A percentile compares a stretch with the other conserved stretches of the same genome.
phyloP scores from a whole-genome alignment of 345 rosid genomes.

The Citrus reticulata region DNA sequence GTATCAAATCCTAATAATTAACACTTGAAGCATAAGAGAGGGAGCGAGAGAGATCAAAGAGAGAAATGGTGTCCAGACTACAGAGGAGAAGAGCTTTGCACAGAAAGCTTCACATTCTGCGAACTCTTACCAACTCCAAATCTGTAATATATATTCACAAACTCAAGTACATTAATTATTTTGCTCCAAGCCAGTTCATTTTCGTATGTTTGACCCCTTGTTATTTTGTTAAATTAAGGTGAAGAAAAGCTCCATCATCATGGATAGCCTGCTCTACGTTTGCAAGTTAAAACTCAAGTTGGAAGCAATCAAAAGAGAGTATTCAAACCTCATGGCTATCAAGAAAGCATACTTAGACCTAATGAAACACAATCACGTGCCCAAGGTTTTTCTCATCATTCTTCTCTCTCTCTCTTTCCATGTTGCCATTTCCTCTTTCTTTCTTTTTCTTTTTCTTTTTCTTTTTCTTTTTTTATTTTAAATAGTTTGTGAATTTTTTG shows the following conservation, averaged over 20 bases:
- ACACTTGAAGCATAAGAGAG: constrained; percentile 1
- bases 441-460: neutral
- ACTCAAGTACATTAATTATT: neutral
- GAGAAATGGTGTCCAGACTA: constrained; percentile 43
- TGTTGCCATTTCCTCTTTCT: neutral
- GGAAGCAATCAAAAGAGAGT: constrained; percentile 47
- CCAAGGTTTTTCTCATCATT: constrained; percentile 43
- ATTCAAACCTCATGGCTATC: constrained; percentile 35
- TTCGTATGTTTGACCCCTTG: neutral
- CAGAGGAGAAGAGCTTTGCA: constrained; percentile 40
- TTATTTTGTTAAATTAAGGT: constrained; percentile 32
- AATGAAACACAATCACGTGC: constrained; percentile 29
- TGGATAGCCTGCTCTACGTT: constrained; percentile 47
- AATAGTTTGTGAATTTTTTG: neutral
- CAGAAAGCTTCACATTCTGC: constrained; percentile 47
- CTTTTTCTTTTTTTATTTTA: neutral
- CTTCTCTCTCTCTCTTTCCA: constrained; percentile 3
- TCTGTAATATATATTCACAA: constrained; percentile 28
- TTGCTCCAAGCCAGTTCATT: neutral
- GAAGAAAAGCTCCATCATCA: constrained; percentile 32
- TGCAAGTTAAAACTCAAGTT: constrained; percentile 54
- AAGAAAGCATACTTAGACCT: constrained; percentile 32
- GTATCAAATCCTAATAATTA: constrained; percentile 4
- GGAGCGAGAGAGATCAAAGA: constrained; percentile 11
- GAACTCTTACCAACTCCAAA: constrained; percentile 43